Evolutionary conservation across 331 rosid species (phyloP).

Genomic region (Malus hybrid): DNA sequence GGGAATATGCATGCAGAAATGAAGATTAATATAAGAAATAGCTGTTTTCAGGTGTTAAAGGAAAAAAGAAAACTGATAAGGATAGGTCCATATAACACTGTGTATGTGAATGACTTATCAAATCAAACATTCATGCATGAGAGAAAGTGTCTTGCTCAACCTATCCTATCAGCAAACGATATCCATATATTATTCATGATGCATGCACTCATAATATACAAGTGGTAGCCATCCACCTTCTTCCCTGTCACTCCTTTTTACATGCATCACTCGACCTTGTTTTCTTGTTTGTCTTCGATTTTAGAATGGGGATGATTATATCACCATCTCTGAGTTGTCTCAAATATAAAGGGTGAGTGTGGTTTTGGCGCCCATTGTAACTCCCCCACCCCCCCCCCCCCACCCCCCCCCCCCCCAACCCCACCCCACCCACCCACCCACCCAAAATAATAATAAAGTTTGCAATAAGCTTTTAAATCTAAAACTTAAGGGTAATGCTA

Average conservation of each 20-base stretch:
- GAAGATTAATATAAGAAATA: neutral
- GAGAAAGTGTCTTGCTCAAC: neutral
- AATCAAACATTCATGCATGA: neutral
- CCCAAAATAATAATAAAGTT: too few relatives aligned
- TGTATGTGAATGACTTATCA: constrained; percentile 3
- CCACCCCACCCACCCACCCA: neutral
- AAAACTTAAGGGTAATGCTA: too few relatives aligned
- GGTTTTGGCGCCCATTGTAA: neutral
- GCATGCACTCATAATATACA: neutral
- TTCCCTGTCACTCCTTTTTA: neutral
- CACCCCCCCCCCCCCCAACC: neutral
- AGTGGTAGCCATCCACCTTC: neutral
- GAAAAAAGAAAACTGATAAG: constrained; percentile 6
- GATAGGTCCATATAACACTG: constrained; percentile 10
- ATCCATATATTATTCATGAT: neutral
- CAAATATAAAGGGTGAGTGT: neutral
- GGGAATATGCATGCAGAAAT: neutral
- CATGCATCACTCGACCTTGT: neutral
- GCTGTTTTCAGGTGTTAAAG: neutral
- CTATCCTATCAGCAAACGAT: neutral
- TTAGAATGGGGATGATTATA: neutral
- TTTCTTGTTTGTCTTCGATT: neutral
- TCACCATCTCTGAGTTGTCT: neutral
- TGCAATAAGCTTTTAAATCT: too few relatives aligned
- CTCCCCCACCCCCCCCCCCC: neutral